Evolutionary conservation across 495 filamentous ascomycete genomes (phyloP), one percentile per base, ranked within the genome.

Genomic region (Talaromyces ruber): DNA sequence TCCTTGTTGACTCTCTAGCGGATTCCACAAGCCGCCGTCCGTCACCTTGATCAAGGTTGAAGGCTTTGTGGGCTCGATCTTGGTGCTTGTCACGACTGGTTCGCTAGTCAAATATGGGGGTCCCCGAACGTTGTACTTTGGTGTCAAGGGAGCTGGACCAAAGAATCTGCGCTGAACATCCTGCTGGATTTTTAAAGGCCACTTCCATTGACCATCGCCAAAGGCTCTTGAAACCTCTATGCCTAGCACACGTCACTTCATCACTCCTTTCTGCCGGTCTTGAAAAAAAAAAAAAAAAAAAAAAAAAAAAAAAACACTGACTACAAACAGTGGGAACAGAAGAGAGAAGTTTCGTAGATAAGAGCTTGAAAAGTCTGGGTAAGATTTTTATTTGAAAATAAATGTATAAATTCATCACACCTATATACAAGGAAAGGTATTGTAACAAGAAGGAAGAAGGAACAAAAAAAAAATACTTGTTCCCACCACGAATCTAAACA

Each of bases 11-110:
- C 68, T 85, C 8, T 80, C 76, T 34, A 89, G 72, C 43, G 69
- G 68, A 65, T 88, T 84, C 86, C 86, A 90, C 30, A 89, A 58
- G 4, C 86, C 86, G 4, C 86, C 86, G 63, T 89, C 86, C 3
- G 78, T 81, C 18, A 84, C 86, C 66, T 88, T 72, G 58, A 90
- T 84, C 56, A 88, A 54, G 63, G 89, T 88, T 18, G 81, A 81
- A 18, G 73, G 70, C 28, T 69, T 69, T 0, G 65, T 68, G 0
- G 74, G 65, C 28, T 83, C 68, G 26, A 89, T 74, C 62, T 73
- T 70, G 0, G 76, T 82, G 34, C 80, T 83, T 0, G 80, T 84
- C 39, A 89, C 77, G 6, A 82, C 82, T 1, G 87, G 87, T 69
- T 84, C 78, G 3, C 87, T 86, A 1, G 83, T 88, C 34, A 88